These are phyloP conservation scores for Plantago ovata DNA, from an alignment of 257 asterid genomes.

Conservation along the genomic window DNA sequence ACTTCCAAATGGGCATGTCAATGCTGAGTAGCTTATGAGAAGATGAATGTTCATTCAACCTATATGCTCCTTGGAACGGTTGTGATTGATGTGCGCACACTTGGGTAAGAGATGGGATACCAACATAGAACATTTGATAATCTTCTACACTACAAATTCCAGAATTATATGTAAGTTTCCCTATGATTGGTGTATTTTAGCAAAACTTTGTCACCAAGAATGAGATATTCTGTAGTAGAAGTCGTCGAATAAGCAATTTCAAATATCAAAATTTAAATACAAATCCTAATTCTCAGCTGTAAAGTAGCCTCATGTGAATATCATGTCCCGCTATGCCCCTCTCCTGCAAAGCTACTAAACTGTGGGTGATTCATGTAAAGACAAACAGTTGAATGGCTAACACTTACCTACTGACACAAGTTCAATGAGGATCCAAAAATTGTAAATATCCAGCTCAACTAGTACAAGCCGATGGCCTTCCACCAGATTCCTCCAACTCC, in stretches of 20 bases:
- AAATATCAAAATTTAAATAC: constrained; percentile 6
- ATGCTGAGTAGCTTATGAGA: no score
- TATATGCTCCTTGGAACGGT: no score
- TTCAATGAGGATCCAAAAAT: constrained; percentile 3
- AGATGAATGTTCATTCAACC: no score
- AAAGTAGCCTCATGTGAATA: not conserved
- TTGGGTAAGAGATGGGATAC: no score
- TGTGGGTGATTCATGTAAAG: not conserved
- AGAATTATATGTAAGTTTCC: no score
- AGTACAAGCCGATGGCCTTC: constrained; percentile 90
- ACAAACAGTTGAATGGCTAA: not conserved
- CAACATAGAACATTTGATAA: no score
- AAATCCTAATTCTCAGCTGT: constrained; percentile 1
- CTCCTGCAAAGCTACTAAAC: not conserved
- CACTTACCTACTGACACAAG: not conserved
- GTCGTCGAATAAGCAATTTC: constrained; percentile 2
- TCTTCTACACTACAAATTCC: no score
- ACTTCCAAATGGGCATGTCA: no score
- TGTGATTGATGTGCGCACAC: no score
- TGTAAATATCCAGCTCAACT: constrained; percentile 7
- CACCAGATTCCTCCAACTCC: constrained; percentile 95
- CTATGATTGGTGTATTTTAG: no score
- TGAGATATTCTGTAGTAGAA: not conserved
- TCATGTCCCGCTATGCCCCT: not conserved
- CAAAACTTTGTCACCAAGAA: no score